These are phyloP conservation scores for Baorangia bicolor DNA, from an alignment of 768 basidiomycete genomes.

Conservation along the genomic window DNA sequence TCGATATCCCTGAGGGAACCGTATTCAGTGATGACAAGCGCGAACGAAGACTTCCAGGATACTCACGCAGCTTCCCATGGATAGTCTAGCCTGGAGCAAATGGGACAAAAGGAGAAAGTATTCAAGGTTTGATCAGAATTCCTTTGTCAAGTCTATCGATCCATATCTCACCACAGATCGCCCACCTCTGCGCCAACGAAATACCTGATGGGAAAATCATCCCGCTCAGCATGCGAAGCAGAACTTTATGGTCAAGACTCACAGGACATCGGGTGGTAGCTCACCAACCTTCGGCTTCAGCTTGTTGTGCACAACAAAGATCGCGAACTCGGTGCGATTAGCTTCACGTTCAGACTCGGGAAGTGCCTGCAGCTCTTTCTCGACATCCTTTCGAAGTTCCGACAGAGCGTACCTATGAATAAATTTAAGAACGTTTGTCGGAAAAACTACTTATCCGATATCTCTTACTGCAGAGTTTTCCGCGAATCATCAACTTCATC, in stretches of 20 bases:
- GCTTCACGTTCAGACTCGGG: conserved; percentile 76
- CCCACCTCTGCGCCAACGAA: conserved; percentile 76
- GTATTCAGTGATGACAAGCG: not conserved
- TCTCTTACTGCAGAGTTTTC: conserved; percentile 80
- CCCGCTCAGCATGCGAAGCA: conserved; percentile 2
- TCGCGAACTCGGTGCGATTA: conserved; percentile 76
- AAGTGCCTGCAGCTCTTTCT: conserved; percentile 57
- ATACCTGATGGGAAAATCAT: conserved; percentile 47
- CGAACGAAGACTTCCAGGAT: not conserved
- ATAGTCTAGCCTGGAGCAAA: conserved; percentile 66
- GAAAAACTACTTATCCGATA: not conserved
- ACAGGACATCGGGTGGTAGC: conserved; percentile 68
- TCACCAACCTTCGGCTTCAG: conserved; percentile 79
- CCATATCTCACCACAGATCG: conserved; percentile 63
- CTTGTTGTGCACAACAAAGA: conserved; percentile 97
- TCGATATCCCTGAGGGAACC: conserved; percentile 60
- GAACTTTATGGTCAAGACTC: conserved; percentile 24
- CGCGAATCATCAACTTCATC: conserved; percentile 89
- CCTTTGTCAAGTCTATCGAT: not conserved
- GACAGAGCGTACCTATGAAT: conserved; percentile 75
- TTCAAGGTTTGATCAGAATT: conserved; percentile 13
- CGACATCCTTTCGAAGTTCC: conserved; percentile 90
- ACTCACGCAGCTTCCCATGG: conserved; percentile 80
- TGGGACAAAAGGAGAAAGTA: not conserved
- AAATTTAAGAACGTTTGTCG: not conserved